Evolutionary conservation across 2,329 filamentous ascomycete genomes (phyloP).

Genomic region (Bipolaris victoriae): DNA sequence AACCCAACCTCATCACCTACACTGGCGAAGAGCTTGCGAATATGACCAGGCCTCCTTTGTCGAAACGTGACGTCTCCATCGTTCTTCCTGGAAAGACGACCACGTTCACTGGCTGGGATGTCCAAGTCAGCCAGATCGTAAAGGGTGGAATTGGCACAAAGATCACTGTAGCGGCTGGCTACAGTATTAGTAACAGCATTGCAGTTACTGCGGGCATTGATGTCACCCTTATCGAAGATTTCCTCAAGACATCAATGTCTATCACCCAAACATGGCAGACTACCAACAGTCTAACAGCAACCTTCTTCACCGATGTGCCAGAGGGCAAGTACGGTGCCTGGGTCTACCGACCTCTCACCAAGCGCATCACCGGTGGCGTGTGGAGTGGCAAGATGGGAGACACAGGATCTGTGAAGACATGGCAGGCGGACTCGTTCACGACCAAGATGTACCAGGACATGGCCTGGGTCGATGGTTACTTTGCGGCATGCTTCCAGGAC

Average conservation of each 20-base stretch:
- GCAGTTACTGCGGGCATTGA: conserved; percentile 25
- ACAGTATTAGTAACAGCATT: conserved; percentile 44
- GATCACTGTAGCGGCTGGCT: conserved; percentile 45
- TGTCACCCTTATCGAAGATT: conserved; percentile 33
- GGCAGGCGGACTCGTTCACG: conserved; percentile 46
- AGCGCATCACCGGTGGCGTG: conserved; percentile 44
- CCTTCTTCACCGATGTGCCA: conserved; percentile 44
- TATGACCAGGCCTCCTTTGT: neutral
- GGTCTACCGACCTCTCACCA: conserved; percentile 49
- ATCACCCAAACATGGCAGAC: conserved; percentile 45
- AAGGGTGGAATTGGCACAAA: conserved; percentile 27
- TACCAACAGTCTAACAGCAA: conserved; percentile 28
- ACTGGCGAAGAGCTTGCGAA: conserved; percentile 9
- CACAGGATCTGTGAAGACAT: conserved; percentile 30
- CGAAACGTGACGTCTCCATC: conserved; percentile 25
- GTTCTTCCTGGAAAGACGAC: conserved; percentile 30
- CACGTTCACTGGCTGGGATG: conserved; percentile 51
- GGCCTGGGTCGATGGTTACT: conserved; percentile 51
- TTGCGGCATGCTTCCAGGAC: conserved; percentile 48
- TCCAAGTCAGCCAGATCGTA: conserved; percentile 47
- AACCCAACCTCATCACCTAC: conserved; percentile 16
- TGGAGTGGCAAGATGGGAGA: conserved; percentile 46
- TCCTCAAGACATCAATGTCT: conserved; percentile 40
- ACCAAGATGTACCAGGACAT: conserved; percentile 42
- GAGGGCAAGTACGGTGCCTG: conserved; percentile 49